Conservation (phyloP, 257 asterid genomes). For the Solanum lignicaule region DNA sequence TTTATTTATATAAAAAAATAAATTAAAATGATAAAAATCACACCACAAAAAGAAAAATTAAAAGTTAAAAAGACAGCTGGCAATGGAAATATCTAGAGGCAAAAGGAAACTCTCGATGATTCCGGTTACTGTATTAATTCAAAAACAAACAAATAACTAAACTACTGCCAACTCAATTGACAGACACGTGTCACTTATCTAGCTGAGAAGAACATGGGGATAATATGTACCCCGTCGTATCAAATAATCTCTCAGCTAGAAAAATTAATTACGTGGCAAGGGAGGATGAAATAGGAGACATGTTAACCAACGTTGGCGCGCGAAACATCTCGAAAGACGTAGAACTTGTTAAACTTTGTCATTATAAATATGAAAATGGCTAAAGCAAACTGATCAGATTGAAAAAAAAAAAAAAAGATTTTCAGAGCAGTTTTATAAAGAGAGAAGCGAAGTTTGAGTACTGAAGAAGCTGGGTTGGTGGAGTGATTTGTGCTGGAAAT, state of each 20-base stretch:
- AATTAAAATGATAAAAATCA: background rate
- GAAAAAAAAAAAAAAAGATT: background rate
- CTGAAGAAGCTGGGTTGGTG: slow-evolving; percentile 29
- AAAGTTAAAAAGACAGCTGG: background rate
- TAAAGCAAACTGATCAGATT: background rate
- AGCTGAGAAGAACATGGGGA: background rate
- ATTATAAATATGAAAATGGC: background rate
- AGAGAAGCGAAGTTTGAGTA: background rate
- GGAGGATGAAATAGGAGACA: background rate
- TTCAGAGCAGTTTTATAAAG: background rate
- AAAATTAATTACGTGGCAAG: background rate
- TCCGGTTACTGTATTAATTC: background rate
- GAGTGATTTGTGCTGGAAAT: slow-evolving; percentile 25
- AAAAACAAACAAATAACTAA: background rate
- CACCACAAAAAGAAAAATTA: background rate
- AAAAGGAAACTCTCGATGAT: background rate
- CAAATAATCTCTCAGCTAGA: too few species aligned
- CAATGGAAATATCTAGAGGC: background rate
- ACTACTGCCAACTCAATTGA: background rate
- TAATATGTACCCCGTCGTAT: background rate
- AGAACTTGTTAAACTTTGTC: slow-evolving; percentile 5
- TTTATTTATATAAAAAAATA: background rate
- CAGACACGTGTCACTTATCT: background rate
- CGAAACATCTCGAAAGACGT: slow-evolving; percentile 57
- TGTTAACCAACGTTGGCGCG: slow-evolving; percentile 5